Conservation (phyloP, 2,329 filamentous ascomycete species). For the Penicillium sp. region DNA sequence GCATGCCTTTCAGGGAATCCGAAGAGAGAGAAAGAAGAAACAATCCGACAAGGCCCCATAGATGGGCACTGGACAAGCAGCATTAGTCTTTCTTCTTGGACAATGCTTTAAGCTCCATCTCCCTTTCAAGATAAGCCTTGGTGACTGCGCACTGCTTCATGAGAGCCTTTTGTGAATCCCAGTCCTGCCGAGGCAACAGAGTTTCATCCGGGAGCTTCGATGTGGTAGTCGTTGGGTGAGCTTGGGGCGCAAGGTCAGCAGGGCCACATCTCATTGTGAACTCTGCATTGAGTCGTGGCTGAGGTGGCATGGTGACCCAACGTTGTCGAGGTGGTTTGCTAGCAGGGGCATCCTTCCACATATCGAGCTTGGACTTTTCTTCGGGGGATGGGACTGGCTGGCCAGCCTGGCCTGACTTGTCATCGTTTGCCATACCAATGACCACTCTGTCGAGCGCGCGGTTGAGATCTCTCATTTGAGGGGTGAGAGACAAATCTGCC, state of each 20-base stretch:
- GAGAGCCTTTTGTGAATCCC: constrained; percentile 8
- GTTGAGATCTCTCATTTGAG: not conserved
- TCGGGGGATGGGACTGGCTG: no score
- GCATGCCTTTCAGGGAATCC: no score
- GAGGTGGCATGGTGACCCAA: not conserved
- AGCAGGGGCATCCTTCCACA: no score
- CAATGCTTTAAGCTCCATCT: constrained; percentile 1
- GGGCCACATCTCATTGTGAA: constrained; percentile 16
- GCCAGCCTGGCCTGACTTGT: no score
- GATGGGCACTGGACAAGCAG: no score
- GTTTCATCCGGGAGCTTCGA: constrained; percentile 14
- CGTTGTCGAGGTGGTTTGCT: no score
- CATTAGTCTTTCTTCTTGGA: not conserved
- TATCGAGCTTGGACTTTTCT: no score
- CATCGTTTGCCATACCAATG: no score
- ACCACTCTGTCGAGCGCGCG: not conserved
- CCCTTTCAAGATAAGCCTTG: constrained; percentile 8
- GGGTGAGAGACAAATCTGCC: not conserved
- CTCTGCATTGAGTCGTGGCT: not conserved
- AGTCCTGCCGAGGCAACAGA: constrained; percentile 7
- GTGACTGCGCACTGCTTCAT: constrained; percentile 6
- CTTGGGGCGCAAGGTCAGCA: constrained; percentile 10
- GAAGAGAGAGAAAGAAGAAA: no score
- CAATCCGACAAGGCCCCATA: no score
- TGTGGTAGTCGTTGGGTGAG: constrained; percentile 16